phyloP scores from a whole-genome alignment of 352 stramenopile species.

The Blastocystis sp. region DNA sequence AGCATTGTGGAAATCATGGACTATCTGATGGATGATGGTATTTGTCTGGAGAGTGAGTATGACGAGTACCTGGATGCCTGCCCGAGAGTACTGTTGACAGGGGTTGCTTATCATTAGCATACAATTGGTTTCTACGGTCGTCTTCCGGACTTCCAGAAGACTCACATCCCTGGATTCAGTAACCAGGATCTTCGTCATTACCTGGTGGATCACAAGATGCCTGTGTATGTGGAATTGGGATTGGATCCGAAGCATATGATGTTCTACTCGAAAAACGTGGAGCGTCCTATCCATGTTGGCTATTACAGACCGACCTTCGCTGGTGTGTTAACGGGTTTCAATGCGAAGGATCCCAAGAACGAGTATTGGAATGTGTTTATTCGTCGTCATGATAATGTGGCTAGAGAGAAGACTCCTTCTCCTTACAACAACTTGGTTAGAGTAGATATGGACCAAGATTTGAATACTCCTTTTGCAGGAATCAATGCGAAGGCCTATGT shows the following conservation, averaged over 20 bases:
- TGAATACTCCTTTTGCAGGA: neutral
- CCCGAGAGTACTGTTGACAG: neutral
- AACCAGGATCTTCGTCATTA: neutral
- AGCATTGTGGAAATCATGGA: neutral
- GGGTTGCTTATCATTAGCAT: neutral
- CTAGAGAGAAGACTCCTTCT: neutral
- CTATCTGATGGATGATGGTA: neutral
- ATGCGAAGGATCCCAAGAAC: neutral
- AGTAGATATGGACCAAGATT: neutral
- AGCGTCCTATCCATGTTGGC: neutral
- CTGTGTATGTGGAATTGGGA: neutral
- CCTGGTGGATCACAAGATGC: neutral
- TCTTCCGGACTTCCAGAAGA: no score
- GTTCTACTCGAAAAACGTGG: neutral
- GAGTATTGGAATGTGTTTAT: neutral
- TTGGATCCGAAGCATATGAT: neutral
- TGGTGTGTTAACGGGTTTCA: neutral
- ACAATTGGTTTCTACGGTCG: neutral
- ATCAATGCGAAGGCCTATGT: no score
- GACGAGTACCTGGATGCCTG: neutral
- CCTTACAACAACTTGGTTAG: neutral
- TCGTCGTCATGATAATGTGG: neutral
- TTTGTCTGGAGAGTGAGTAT: neutral
- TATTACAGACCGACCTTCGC: neutral
- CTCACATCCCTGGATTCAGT: neutral